phyloP scores from a whole-genome alignment of 176 grass and related monocot species.

The Avena sativa region DNA sequence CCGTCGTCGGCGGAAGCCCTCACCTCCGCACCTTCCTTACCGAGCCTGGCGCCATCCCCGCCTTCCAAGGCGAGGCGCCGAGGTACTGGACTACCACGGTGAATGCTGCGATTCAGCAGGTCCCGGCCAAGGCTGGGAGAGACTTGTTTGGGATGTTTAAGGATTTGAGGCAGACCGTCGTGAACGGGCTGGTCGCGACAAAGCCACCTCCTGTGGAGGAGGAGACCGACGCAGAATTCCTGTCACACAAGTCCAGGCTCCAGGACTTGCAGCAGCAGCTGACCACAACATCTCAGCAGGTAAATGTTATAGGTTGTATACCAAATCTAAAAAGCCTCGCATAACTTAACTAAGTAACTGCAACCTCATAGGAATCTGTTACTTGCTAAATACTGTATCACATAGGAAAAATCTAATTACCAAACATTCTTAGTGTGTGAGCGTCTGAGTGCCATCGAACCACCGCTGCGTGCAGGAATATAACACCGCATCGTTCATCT shows the following conservation, averaged over 20 bases:
- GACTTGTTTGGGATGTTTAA: conserved; percentile 88
- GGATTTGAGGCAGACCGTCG: conserved; percentile 82
- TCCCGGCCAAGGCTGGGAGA: conserved; percentile 58
- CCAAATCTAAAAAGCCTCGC: not conserved
- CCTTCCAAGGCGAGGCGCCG: conserved; percentile 44
- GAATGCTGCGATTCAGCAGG: conserved; percentile 20
- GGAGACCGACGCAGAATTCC: conserved; percentile 80
- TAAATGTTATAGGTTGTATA: not conserved
- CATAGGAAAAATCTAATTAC: not conserved
- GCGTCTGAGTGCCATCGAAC: not conserved
- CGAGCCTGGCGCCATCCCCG: conserved; percentile 45
- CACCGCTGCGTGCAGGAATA: not conserved
- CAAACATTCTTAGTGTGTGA: not conserved
- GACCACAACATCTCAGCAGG: conserved; percentile 80
- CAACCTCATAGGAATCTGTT: not conserved
- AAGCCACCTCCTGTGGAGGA: conserved; percentile 58
- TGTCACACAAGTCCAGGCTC: conserved; percentile 68
- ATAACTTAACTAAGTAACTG: not conserved
- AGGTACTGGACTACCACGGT: conserved; percentile 46
- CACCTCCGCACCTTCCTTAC: conserved; percentile 78
- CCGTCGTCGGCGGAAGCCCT: conserved; percentile 58
- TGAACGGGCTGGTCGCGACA: conserved; percentile 56
- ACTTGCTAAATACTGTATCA: not conserved
- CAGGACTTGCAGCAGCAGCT: conserved; percentile 91
- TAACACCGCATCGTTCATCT: not conserved